Base-by-base conservation (phyloP, 352 stramenopile genomes). In the Globisporangium spiculum region DNA sequence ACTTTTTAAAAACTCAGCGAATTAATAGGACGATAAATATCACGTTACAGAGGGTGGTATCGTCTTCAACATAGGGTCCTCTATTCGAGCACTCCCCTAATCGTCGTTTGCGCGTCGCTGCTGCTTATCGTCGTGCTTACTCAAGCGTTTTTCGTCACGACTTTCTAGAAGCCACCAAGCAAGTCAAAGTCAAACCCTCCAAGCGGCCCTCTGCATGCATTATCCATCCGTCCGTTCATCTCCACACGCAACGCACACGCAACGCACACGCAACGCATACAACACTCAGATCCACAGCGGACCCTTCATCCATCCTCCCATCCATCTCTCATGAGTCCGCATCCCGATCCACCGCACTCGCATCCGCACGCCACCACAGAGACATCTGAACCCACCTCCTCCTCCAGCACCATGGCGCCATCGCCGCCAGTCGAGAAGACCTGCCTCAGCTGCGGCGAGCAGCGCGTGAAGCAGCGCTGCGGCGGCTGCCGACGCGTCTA, bases 401-500 rank as follows among this genome's bases (percentile, higher is more conserved):
- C 14, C 27, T 30, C 30, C 59, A 63, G n/a, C 32, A 63, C 22
- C 24, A 8, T 12, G 14, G n/a, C 60, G 16, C 48, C 26, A 22
- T 26, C 50, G 27, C 32, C 30, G 18, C 30, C 56, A 20, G 58
- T 57, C 20, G 44, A 54, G 30, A 57, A 65, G 32, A 50, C 22
- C 10, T 92, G 86, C 50, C 76, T 84, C 2, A 67, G 68, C 18
- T 94, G 86, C 61, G 76, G 82, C 9, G 66, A 69, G 36, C 2
- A 10, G 16, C 69, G 75, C 55, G 84, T 83, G 26, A 88, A 87
- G 66, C 91, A 88, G 71, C 83, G 86, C 73, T 93, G 86, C 69
- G 88, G 88, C 48, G 81, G 81, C 59, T 95, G 88, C 55, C 77
- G 77, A 8, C 52, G 63, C 65, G 88, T 92, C 27, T 90, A 83